Evolutionary conservation across 352 stramenopile genomes (phyloP).

Genomic region (Pythium sukuiense): DNA sequence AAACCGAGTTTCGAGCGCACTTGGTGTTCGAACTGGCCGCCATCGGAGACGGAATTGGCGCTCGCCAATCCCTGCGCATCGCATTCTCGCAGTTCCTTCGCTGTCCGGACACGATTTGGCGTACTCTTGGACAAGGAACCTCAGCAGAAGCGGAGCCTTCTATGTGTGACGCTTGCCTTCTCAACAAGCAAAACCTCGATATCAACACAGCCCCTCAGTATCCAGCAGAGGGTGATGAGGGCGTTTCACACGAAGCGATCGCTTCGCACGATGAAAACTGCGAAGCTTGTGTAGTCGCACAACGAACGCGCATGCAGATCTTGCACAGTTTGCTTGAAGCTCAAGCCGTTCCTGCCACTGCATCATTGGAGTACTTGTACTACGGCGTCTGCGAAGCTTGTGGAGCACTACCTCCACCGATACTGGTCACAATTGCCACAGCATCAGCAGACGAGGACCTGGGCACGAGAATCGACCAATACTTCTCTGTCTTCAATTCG

Average conservation of each 20-base stretch:
- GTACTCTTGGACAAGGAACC: not conserved
- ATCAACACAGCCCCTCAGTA: not conserved
- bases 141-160: not conserved
- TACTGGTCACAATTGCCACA: constrained; percentile 3
- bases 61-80: constrained; percentile 41
- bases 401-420: constrained; percentile 8
- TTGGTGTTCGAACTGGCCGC: constrained; percentile 46
- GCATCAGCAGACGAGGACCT: not conserved
- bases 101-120: constrained; percentile 26
- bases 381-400: constrained; percentile 18
- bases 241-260: not conserved
- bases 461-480: constrained; percentile 3
- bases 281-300: not conserved
- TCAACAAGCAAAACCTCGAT: not conserved
- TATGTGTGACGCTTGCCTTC: not conserved
- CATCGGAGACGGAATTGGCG: constrained; percentile 1
- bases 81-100: constrained; percentile 46
- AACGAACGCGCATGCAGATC: constrained; percentile 12
- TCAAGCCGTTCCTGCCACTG: not conserved
- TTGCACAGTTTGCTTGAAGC: not conserved
- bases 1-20: constrained; percentile 53
- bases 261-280: not conserved
- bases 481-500: constrained; percentile 13
- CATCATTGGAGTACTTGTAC: constrained; percentile 17
- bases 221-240: not conserved